Base-by-base conservation (phyloP, 2,329 filamentous ascomycete genomes). In the Stagonosporopsis cucurbitacearum region DNA sequence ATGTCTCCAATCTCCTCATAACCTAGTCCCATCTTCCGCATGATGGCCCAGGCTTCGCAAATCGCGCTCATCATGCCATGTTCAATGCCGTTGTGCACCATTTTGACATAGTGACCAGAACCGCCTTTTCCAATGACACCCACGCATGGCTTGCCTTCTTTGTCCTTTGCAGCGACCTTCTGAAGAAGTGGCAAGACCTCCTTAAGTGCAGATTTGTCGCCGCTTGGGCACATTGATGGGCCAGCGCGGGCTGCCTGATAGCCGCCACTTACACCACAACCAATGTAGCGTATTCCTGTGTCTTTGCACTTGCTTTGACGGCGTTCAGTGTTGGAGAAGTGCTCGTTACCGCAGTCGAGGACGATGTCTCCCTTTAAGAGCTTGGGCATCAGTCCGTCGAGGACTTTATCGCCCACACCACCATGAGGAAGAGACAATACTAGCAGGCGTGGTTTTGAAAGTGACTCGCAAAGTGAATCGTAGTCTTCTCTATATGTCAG, bases 21-120 rank as follows among this genome's bases (percentile, higher is more conserved):
- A 6, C 68, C 72, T 77, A 90, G 82, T 0, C 80, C 82, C 22
- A 90, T 75, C 39, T 80, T 79, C 32, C 81, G 79, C 77, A 91
- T 84, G 28, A 89, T 79, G 0, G 79, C 80, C 86, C 86, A 91
- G 2, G 84, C 84, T 69, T 91, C 88, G 13, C 82, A 83, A 6
- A 89, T 79, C 0, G 82, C 79, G 49, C 82, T 84, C 77, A 91
- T 83, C 84, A 91, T 88, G 1, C 86, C 88, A 58, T 89, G 86
- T 68, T 91, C 88, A 57, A 91, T 90, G 1, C 87, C 88, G 60
- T 91, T 90, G 69, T 91, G 88, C 4, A 90, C 81, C 87, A 90
- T 91, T 77, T 91, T 91, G 36, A 90, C 86, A 65, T 87, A 91
- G 70, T 91, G 88, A 0, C 88, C 88, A 1, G 84, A 81, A 1